Percentiles rank a stretch among this genome's conserved stretches.
These are phyloP conservation scores for Kalmusia sp. DNA, from an alignment of 2,329 filamentous ascomycete species.

Conservation along the genomic window DNA sequence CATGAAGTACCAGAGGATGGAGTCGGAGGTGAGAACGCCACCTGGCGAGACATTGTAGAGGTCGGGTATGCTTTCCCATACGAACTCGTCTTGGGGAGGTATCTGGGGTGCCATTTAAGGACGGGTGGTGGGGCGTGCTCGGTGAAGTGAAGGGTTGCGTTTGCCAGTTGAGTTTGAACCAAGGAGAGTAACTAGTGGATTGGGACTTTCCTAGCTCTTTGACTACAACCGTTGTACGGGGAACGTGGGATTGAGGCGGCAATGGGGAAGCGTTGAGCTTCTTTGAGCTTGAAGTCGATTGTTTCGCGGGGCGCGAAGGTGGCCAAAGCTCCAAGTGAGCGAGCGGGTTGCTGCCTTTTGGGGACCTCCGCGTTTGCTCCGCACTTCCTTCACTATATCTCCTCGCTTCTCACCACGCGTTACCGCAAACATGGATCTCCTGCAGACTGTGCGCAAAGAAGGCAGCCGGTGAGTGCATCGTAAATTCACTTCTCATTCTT, in stretches of 20 bases:
- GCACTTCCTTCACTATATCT: slow-evolving; percentile 6
- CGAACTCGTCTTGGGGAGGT: slow-evolving; percentile 41
- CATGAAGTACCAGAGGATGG: slow-evolving; percentile 67
- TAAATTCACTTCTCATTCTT: not conserved
- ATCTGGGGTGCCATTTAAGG: slow-evolving; percentile 39
- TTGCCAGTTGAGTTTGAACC: no score
- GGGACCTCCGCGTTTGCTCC: slow-evolving; percentile 16
- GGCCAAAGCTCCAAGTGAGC: slow-evolving; percentile 12
- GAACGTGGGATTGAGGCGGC: slow-evolving; percentile 10
- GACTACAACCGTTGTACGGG: no score
- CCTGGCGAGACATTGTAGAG: slow-evolving; percentile 27
- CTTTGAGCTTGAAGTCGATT: not conserved
- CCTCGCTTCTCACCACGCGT: slow-evolving; percentile 15
- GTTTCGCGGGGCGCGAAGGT: not conserved
- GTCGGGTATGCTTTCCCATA: slow-evolving; percentile 35
- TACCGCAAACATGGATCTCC: slow-evolving; percentile 77
- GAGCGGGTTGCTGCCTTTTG: not conserved
- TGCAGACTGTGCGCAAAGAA: slow-evolving; percentile 92
- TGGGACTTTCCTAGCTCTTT: no score
- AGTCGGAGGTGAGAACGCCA: slow-evolving; percentile 32
- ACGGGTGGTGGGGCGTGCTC: no score
- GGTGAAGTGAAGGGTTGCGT: no score
- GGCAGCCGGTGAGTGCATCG: slow-evolving; percentile 65
- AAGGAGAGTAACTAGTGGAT: no score
- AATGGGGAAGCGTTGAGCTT: no score